phyloP scores from a whole-genome alignment of 768 basidiomycete genomes.

The Mycena amicta region DNA sequence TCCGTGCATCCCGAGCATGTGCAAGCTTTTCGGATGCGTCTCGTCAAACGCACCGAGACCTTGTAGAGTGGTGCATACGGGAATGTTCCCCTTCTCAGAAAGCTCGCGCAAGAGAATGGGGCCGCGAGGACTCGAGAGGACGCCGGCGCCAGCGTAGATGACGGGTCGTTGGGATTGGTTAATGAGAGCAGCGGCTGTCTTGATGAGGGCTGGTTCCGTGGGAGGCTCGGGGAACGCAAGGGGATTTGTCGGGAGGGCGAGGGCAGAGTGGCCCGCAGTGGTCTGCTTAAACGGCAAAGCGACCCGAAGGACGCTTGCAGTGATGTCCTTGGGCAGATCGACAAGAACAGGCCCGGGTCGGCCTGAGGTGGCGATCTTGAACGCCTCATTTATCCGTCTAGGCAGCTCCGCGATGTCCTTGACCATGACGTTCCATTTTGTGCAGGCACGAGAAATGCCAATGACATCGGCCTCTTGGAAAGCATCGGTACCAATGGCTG shows the following conservation, averaged over 20 bases:
- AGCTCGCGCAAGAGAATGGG: slow-evolving; percentile 81
- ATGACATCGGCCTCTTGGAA: slow-evolving; percentile 99
- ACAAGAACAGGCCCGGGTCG: slow-evolving; percentile 97
- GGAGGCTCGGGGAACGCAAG: slow-evolving; percentile 59
- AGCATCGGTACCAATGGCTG: slow-evolving; percentile 97
- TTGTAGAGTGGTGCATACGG: slow-evolving; percentile 95
- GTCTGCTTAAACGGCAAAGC: slow-evolving; percentile 86
- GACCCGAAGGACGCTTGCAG: slow-evolving; percentile 85
- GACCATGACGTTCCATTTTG: slow-evolving; percentile 99
- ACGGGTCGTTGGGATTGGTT: slow-evolving; percentile 89
- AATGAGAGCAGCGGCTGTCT: slow-evolving; percentile 87
- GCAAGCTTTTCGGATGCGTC: slow-evolving; percentile 78
- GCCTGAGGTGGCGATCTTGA: slow-evolving; percentile 97
- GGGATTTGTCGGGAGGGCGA: slow-evolving; percentile 77
- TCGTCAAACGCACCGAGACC: slow-evolving; percentile 97
- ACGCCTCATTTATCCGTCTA: slow-evolving; percentile 95
- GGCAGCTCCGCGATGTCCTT: slow-evolving; percentile 96
- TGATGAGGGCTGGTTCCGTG: slow-evolving; percentile 66
- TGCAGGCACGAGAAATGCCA: slow-evolving; percentile 95
- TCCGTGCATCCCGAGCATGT: slow-evolving; percentile 99
- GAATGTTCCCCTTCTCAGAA: slow-evolving; percentile 86
- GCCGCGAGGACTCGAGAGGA: slow-evolving; percentile 80
- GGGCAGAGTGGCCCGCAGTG: slow-evolving; percentile 69
- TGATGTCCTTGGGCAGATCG: slow-evolving; percentile 98
- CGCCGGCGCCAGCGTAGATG: slow-evolving; percentile 91